Evolutionary conservation across 352 stramenopile genomes (phyloP).

Genomic region (Pythium phragmitis): DNA sequence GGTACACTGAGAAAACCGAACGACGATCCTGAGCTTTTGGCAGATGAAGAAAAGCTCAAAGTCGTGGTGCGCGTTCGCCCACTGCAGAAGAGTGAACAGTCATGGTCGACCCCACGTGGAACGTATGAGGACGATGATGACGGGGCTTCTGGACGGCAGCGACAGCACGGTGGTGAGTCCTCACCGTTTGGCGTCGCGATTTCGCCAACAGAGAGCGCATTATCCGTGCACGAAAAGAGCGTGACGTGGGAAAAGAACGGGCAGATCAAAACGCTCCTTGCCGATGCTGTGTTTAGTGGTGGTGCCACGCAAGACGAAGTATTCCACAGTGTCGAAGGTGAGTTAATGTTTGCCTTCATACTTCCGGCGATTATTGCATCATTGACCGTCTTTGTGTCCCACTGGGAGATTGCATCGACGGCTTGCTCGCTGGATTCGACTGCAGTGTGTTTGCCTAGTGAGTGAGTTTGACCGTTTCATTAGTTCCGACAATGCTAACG

Average conservation of each 20-base stretch:
- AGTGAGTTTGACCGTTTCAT: conserved; percentile 6
- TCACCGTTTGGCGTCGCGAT: not conserved
- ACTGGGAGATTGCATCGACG: conserved; percentile 50
- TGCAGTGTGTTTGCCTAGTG: conserved; percentile 78
- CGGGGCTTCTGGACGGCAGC: not conserved
- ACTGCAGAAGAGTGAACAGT: conserved; percentile 47
- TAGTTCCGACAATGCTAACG: not conserved
- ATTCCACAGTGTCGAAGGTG: conserved; percentile 60
- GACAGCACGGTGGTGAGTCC: not conserved
- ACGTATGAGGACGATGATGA: not conserved
- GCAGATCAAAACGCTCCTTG: conserved; percentile 52
- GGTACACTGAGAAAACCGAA: not conserved
- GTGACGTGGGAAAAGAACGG: conserved; percentile 71
- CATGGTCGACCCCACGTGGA: conserved; percentile 25
- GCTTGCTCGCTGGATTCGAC: conserved; percentile 61
- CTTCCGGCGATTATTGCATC: not conserved
- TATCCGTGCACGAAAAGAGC: conserved; percentile 31
- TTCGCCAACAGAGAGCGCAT: conserved; percentile 22
- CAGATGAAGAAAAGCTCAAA: conserved; percentile 54
- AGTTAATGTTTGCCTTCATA: not conserved
- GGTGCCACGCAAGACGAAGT: conserved; percentile 39
- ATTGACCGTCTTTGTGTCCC: not conserved
- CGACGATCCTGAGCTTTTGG: conserved; percentile 2
- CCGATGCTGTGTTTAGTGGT: conserved; percentile 50
- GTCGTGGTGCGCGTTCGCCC: conserved; percentile 61